These are phyloP conservation scores for Lecanicillium sp. DNA, from an alignment of 2,329 filamentous ascomycete species.

Conservation along the genomic window DNA sequence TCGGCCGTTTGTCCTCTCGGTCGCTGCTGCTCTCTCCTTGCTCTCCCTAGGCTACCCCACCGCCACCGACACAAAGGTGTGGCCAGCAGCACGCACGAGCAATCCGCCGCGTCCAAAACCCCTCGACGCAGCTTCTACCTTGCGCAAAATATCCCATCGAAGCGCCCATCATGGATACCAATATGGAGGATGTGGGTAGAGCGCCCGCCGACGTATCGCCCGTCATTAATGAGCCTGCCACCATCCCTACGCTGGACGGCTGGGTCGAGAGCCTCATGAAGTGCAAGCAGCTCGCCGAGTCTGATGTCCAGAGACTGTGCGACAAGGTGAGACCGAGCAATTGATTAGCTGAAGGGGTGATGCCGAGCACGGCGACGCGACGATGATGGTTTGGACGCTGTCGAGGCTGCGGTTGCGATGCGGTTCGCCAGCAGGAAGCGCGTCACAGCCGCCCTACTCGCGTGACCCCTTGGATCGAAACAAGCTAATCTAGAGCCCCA, in stretches of 20 bases:
- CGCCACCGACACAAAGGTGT: slow-evolving; percentile 7
- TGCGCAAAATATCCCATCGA: slow-evolving; percentile 7
- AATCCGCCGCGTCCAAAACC: slow-evolving; percentile 9
- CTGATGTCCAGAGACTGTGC: slow-evolving; percentile 91
- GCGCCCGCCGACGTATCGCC: slow-evolving; percentile 72
- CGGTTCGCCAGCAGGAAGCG: slow-evolving; percentile 9
- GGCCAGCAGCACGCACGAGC: slow-evolving; percentile 4
- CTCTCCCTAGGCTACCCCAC: slow-evolving; percentile 8
- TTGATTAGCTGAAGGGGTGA: background rate
- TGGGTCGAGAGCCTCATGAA: slow-evolving; percentile 98
- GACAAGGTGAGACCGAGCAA: slow-evolving; percentile 63
- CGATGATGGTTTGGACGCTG: slow-evolving; percentile 6
- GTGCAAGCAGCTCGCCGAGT: slow-evolving; percentile 95
- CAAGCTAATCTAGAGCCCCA: slow-evolving; percentile 6
- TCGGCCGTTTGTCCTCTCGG: background rate
- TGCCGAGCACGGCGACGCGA: background rate
- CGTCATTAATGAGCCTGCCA: slow-evolving; percentile 67
- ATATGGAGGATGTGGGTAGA: slow-evolving; percentile 96
- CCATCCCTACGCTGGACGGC: slow-evolving; percentile 87
- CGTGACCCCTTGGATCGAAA: slow-evolving; percentile 17
- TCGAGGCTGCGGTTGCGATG: slow-evolving; percentile 6
- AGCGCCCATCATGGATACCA: slow-evolving; percentile 68
- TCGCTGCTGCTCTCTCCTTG: background rate
- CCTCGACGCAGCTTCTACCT: slow-evolving; percentile 8
- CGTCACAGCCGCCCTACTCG: slow-evolving; percentile 15